A percentile compares a stretch with the other conserved stretches of the same genome.
These are phyloP conservation scores for Xanthoconium stramineum DNA, from an alignment of 768 basidiomycete species.

Conservation along the genomic window DNA sequence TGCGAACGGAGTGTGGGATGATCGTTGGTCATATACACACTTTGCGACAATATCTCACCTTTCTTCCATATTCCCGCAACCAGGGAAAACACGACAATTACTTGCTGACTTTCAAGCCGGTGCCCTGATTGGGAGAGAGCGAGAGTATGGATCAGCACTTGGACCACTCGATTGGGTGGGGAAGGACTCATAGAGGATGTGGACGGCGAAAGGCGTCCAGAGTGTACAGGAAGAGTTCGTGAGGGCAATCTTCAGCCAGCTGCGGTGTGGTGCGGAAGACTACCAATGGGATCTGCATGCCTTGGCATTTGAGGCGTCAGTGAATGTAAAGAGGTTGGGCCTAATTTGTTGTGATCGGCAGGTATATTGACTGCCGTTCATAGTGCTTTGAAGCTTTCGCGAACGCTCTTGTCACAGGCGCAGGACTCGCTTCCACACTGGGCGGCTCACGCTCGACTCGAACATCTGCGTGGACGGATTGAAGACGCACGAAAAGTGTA, in stretches of 20 bases:
- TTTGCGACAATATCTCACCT: constrained; percentile 46
- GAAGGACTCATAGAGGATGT: constrained; percentile 37
- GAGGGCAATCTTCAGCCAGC: constrained; percentile 56
- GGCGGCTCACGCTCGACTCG: constrained; percentile 75
- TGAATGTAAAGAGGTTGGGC: constrained; percentile 54
- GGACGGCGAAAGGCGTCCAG: constrained; percentile 48
- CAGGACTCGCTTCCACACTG: constrained; percentile 63
- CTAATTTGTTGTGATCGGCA: background rate
- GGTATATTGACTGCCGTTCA: constrained; percentile 9
- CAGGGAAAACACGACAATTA: constrained; percentile 29
- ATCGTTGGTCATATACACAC: constrained; percentile 59
- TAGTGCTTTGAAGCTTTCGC: constrained; percentile 72
- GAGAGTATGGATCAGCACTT: constrained; percentile 56
- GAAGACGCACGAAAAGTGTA: constrained; percentile 80
- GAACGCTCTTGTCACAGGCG: constrained; percentile 51
- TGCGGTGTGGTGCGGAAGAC: constrained; percentile 48
- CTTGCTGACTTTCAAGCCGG: constrained; percentile 64
- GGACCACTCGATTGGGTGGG: constrained; percentile 50
- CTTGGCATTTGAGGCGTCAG: constrained; percentile 64
- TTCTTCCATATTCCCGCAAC: constrained; percentile 50
- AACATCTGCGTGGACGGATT: constrained; percentile 57
- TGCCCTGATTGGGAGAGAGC: constrained; percentile 62
- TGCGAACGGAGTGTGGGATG: constrained; percentile 51
- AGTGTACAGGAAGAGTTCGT: constrained; percentile 49
- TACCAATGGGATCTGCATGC: constrained; percentile 63